Evolutionary conservation across 2,329 filamentous ascomycete genomes (phyloP).

Genomic region (Sarocladium brachiariae): DNA sequence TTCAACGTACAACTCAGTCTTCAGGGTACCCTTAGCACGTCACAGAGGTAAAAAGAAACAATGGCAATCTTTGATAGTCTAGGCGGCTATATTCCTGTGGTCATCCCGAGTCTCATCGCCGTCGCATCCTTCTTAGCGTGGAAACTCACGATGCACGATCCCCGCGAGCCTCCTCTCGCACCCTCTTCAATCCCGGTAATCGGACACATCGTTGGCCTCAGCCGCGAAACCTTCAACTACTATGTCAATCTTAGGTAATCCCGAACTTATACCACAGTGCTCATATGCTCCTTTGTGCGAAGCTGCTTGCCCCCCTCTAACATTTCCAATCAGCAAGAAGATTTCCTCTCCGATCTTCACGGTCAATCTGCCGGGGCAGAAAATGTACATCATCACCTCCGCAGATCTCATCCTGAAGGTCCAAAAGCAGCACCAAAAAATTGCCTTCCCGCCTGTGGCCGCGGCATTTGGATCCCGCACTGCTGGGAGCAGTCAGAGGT

Average conservation of each 20-base stretch:
- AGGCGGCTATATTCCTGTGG: no score
- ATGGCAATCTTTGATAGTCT: no score
- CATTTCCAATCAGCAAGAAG: no score
- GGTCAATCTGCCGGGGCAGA: constrained; percentile 11
- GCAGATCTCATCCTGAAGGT: constrained; percentile 10
- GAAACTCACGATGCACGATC: constrained; percentile 10
- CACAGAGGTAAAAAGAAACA: no score
- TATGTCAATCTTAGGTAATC: constrained; percentile 10
- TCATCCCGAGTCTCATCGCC: neutral
- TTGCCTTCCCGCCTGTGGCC: constrained; percentile 2
- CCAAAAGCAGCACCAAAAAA: constrained; percentile 10
- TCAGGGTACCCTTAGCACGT: no score
- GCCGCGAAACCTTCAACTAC: constrained; percentile 7
- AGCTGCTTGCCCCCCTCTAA: no score
- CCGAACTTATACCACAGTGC: no score
- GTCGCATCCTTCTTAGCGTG: neutral
- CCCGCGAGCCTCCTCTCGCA: constrained; percentile 8
- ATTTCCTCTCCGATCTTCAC: constrained; percentile 10
- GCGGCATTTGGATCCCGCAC: neutral
- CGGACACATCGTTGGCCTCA: constrained; percentile 5
- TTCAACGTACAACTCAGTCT: no score
- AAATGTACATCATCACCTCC: constrained; percentile 11
- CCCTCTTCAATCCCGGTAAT: constrained; percentile 4
- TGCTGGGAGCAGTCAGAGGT: neutral
- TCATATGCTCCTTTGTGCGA: no score